Percentiles rank a stretch among this genome's conserved stretches.
phyloP scores from a whole-genome alignment of 2,329 filamentous ascomycete species.

The Talaromyces sp. region DNA sequence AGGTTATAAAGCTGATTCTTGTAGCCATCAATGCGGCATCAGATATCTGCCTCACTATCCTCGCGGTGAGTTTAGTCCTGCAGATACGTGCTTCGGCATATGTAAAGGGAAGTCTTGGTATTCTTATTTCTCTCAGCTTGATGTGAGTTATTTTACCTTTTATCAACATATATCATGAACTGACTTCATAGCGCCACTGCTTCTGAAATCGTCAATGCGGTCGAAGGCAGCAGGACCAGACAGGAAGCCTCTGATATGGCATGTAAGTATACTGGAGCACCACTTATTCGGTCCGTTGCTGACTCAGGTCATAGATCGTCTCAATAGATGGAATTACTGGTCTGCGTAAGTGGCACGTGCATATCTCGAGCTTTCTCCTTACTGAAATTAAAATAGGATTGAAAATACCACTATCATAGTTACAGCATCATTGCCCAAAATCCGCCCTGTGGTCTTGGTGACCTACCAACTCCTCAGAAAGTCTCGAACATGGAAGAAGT shows the following conservation, averaged over 20 bases:
- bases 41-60: constrained; percentile 13
- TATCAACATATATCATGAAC: background rate
- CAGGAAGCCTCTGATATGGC: constrained; percentile 10
- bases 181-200: constrained; percentile 13
- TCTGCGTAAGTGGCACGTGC: constrained; percentile 13
- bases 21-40: constrained; percentile 18
- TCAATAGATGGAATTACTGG: constrained; percentile 15
- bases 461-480: background rate
- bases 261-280: constrained; percentile 3
- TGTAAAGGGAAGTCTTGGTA: constrained; percentile 1
- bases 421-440: constrained; percentile 16
- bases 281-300: background rate
- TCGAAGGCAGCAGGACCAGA: background rate
- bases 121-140: constrained; percentile 14
- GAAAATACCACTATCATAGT: constrained; percentile 18
- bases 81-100: constrained; percentile 10
- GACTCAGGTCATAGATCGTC: background rate
- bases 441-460: constrained; percentile 7
- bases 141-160: constrained; percentile 1
- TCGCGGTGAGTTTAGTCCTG: constrained; percentile 11
- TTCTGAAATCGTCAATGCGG: constrained; percentile 9
- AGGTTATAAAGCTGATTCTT: background rate
- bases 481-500: background rate
- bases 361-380: background rate
- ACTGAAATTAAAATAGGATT: background rate